Base-by-base conservation (phyloP, 169 alveolate genomes). In the Eimeria acervulina region DNA sequence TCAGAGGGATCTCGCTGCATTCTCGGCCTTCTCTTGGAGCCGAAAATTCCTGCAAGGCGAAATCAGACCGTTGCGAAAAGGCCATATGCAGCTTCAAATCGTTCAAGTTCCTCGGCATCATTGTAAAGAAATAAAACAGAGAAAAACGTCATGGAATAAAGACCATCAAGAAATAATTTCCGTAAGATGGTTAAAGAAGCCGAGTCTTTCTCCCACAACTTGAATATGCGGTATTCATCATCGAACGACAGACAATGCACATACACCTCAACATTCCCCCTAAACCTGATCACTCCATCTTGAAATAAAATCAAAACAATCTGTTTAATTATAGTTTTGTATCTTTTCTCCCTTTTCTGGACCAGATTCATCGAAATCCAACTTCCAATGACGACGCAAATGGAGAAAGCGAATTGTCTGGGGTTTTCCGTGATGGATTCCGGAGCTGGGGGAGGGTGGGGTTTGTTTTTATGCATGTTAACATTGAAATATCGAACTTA, bases 91-190 rank as follows among this genome's bases (percentile, higher is more conserved):
- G 42, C 51, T 51, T 44, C 12, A 81, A 44, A 28, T 81, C 90
- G 28, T 81, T 51, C 26, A 81, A n/a, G 59, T 47, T 81, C 44
- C 70, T 38, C 19, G 90, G 90, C 42, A 81, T 81, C 90, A 81
- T 81, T 19, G 13, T 81, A 13, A 3, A 47, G 8, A 47, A 42
- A 10, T 51, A 78, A 55, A 55, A 55, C 5, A 7, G 55, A 47
- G 55, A 13, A 55, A 55, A 13, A 55, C 66, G 5, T 55, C 66
- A 55, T 55, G 66, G 26, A 55, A 55, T 8, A 40, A 68, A 28
- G 23, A 0, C 15, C 8, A 31, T n/a, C 5, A 63, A 21, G 80
- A 68, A 28, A 21, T 10, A 55, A 13, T 7, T 19, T 55, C 2
- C 26, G n/a, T 7, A 4, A 55, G 15, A 8, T 55, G 5, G 66